phyloP scores from a whole-genome alignment of 2,329 filamentous ascomycete species.

The Epichloe hybrida region DNA sequence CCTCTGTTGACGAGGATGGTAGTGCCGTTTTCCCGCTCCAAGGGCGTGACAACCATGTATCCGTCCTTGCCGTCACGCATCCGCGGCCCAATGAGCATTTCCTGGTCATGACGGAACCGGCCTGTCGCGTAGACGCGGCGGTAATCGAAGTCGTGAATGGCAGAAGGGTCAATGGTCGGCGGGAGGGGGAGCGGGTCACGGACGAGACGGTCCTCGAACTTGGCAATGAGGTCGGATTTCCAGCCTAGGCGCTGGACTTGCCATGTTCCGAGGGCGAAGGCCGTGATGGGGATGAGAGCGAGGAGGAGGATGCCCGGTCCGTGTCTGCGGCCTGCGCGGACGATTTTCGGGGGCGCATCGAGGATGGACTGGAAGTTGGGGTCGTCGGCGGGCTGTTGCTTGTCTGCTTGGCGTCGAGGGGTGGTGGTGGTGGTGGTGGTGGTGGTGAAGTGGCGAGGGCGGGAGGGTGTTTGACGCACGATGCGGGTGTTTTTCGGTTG shows the following conservation, averaged over 20 bases:
- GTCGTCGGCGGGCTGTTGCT: slow-evolving; percentile 50
- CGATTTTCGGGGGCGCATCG: slow-evolving; percentile 74
- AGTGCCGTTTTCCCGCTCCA: slow-evolving; percentile 54
- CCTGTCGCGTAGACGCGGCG: slow-evolving; percentile 68
- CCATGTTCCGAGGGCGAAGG: slow-evolving; percentile 85
- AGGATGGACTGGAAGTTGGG: slow-evolving; percentile 74
- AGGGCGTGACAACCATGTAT: slow-evolving; percentile 80
- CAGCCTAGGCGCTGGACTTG: slow-evolving; percentile 85
- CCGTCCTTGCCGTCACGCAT: slow-evolving; percentile 82
- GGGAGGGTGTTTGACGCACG: neutral
- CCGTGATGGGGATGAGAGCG: slow-evolving; percentile 79
- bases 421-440: neutral
- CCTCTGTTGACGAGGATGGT: slow-evolving; percentile 82
- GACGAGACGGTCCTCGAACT: slow-evolving; percentile 81
- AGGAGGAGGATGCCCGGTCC: slow-evolving; percentile 70
- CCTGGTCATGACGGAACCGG: slow-evolving; percentile 68
- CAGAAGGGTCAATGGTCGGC: slow-evolving; percentile 66
- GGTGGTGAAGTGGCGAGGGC: neutral
- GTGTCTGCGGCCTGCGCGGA: slow-evolving; percentile 60
- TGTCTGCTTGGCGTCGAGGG: slow-evolving; percentile 4
- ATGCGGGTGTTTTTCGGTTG: neutral
- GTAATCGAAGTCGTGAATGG: slow-evolving; percentile 82
- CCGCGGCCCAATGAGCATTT: slow-evolving; percentile 91
- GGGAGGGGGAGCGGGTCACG: slow-evolving; percentile 77
- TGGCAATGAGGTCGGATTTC: slow-evolving; percentile 87